phyloP scores from a whole-genome alignment of 2,329 filamentous ascomycete genomes.

The Hortaea sp. region DNA sequence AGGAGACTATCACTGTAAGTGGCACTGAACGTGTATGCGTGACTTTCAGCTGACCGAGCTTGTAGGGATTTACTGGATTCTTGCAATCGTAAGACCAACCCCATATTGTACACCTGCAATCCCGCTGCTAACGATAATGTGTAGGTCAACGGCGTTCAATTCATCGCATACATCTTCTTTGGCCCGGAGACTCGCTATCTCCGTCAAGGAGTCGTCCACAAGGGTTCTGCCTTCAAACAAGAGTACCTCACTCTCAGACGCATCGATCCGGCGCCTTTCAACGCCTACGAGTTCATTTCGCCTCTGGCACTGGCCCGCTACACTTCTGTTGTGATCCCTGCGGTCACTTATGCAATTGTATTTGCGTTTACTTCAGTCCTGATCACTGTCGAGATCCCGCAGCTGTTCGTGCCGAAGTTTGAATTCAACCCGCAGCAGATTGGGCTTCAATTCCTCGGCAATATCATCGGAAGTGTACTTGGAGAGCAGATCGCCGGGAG shows the following conservation, averaged over 20 bases:
- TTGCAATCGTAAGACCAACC: constrained; percentile 38
- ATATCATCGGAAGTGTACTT: constrained; percentile 48
- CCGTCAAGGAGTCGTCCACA: constrained; percentile 27
- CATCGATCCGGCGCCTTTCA: constrained; percentile 44
- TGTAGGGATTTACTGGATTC: constrained; percentile 46
- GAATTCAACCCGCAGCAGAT: constrained; percentile 48
- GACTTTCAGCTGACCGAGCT: not conserved
- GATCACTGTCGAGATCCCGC: constrained; percentile 49
- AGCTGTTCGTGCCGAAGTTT: constrained; percentile 47
- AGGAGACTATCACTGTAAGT: constrained; percentile 37
- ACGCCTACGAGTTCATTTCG: constrained; percentile 40
- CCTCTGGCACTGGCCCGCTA: constrained; percentile 39
- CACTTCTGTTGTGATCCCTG: constrained; percentile 41
- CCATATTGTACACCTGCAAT: too few relatives aligned
- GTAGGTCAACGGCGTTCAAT: constrained; percentile 46
- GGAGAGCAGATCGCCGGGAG: constrained; percentile 50
- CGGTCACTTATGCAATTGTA: constrained; percentile 46
- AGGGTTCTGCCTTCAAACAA: constrained; percentile 33
- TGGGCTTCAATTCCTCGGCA: constrained; percentile 47
- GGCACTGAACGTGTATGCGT: not conserved
- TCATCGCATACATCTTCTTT: constrained; percentile 47
- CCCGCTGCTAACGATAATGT: not conserved
- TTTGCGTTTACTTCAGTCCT: constrained; percentile 47
- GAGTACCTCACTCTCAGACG: constrained; percentile 37
- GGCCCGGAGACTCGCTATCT: constrained; percentile 48